A percentile compares a stretch with the other conserved stretches of the same genome.
Conservation (phyloP, 805 yeast species). For the Suhomyces sp. region DNA sequence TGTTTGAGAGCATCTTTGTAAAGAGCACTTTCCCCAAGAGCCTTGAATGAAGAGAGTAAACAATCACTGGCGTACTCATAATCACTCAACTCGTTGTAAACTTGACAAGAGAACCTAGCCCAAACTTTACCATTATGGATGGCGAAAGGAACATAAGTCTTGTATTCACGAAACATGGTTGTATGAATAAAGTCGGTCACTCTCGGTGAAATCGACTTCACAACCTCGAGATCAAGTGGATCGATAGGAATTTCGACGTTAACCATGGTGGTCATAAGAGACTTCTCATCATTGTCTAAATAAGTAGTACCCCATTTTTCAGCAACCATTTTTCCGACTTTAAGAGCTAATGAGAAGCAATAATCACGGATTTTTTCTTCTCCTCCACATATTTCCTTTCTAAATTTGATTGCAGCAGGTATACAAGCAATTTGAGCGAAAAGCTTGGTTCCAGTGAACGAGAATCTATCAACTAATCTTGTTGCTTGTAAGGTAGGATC, state of each 20-base stretch:
- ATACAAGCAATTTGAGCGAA: slow-evolving; percentile 44
- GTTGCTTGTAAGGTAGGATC: slow-evolving; percentile 19
- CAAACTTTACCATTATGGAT: slow-evolving; percentile 34
- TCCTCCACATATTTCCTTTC: slow-evolving; percentile 59
- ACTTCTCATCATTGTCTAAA: slow-evolving; percentile 35
- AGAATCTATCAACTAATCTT: slow-evolving; percentile 46
- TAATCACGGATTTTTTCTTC: slow-evolving; percentile 51
- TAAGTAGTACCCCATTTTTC: slow-evolving; percentile 38
- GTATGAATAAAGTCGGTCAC: slow-evolving; percentile 1
- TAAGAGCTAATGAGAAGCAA: slow-evolving; percentile 43
- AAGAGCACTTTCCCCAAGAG: slow-evolving; percentile 1
- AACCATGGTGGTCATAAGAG: slow-evolving; percentile 44
- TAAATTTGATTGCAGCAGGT: slow-evolving; percentile 52
- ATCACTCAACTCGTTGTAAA: slow-evolving; percentile 58
- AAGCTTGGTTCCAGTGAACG: slow-evolving; percentile 49
- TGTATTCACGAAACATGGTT: slow-evolving; percentile 14
- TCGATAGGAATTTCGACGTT: slow-evolving; percentile 39
- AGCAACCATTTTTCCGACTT: slow-evolving; percentile 43
- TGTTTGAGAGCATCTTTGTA: background rate
- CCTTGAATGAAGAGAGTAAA: slow-evolving; percentile 24
- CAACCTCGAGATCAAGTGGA: slow-evolving; percentile 9
- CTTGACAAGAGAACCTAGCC: slow-evolving; percentile 56
- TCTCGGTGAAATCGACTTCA: background rate
- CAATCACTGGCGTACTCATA: slow-evolving; percentile 46
- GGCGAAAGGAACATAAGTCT: slow-evolving; percentile 50